Evolutionary conservation across 2,329 filamentous ascomycete genomes (phyloP).

Genomic region (Ophiognomonia clavigignenti-juglandacearum): DNA sequence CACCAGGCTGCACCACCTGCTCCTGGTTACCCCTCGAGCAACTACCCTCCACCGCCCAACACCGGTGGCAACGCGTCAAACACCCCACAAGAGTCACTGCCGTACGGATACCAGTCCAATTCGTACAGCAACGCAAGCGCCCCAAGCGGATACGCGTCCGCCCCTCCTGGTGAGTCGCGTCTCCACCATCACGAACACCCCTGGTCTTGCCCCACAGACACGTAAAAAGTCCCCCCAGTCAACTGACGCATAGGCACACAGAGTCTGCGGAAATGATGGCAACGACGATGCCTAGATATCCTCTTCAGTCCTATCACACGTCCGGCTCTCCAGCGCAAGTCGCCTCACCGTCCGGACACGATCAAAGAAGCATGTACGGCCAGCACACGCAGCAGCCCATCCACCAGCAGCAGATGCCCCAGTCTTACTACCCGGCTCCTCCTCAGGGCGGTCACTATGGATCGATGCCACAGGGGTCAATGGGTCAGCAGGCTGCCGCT

Average conservation of each 20-base stretch:
- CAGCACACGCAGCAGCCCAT: constrained; percentile 69
- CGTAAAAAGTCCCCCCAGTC: too few species aligned
- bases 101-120: constrained; percentile 68
- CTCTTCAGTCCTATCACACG: constrained; percentile 91
- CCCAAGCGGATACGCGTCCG: constrained; percentile 79
- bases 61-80: constrained; percentile 58
- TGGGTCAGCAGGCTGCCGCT: constrained; percentile 27
- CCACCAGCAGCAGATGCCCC: constrained; percentile 64
- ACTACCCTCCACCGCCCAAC: constrained; percentile 56
- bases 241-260: constrained; percentile 24
- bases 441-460: constrained; percentile 55
- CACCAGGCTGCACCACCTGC: constrained; percentile 60
- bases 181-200: constrained; percentile 10
- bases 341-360: constrained; percentile 81
- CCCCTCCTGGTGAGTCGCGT: constrained; percentile 56
- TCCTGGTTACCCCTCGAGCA: constrained; percentile 61
- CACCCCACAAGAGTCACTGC: constrained; percentile 61
- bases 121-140: constrained; percentile 80
- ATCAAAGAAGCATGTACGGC: constrained; percentile 82
- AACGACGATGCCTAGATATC: constrained; percentile 65
- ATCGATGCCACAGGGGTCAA: constrained; percentile 57
- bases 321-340: constrained; percentile 93
- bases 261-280: constrained; percentile 65
- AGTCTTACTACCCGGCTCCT: constrained; percentile 55
- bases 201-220: background rate